Conservation (phyloP, 2,329 filamentous ascomycete genomes). For the Tetracladium maxilliforme region DNA sequence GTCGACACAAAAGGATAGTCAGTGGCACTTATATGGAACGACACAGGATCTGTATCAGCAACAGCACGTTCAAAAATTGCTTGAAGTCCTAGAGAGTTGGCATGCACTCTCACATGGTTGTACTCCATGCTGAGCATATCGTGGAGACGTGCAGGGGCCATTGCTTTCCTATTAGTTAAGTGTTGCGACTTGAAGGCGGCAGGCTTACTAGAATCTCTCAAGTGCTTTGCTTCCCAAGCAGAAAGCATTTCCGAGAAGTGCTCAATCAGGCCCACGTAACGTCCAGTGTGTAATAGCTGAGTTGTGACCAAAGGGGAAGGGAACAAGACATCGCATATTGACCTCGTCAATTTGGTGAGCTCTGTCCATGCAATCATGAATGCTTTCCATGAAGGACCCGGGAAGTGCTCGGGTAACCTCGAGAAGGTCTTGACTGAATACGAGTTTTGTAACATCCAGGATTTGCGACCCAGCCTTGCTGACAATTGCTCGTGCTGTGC, state of each 20-base stretch:
- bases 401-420: constrained; percentile 7
- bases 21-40: constrained; percentile 26
- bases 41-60: constrained; percentile 15
- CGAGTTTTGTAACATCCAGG: constrained; percentile 30
- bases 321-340: constrained; percentile 36
- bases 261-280: constrained; percentile 31
- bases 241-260: constrained; percentile 24
- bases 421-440: constrained; percentile 21
- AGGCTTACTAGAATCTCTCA: constrained; percentile 7
- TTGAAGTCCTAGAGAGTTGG: constrained; percentile 35
- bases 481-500: constrained; percentile 35
- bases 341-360: constrained; percentile 28
- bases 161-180: neutral
- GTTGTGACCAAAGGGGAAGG: constrained; percentile 23
- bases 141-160: constrained; percentile 17
- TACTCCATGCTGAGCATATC: constrained; percentile 37
- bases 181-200: constrained; percentile 1
- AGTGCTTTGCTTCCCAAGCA: constrained; percentile 21
- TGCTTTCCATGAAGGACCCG: constrained; percentile 29
- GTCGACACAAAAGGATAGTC: constrained; percentile 40
- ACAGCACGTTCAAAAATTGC: constrained; percentile 38
- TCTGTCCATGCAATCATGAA: constrained; percentile 37
- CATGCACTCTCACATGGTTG: constrained; percentile 24
- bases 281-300: constrained; percentile 25
- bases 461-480: constrained; percentile 33